These are phyloP conservation scores for Sporothrix pallida DNA, from an alignment of 2,329 filamentous ascomycete genomes.

Conservation along the genomic window DNA sequence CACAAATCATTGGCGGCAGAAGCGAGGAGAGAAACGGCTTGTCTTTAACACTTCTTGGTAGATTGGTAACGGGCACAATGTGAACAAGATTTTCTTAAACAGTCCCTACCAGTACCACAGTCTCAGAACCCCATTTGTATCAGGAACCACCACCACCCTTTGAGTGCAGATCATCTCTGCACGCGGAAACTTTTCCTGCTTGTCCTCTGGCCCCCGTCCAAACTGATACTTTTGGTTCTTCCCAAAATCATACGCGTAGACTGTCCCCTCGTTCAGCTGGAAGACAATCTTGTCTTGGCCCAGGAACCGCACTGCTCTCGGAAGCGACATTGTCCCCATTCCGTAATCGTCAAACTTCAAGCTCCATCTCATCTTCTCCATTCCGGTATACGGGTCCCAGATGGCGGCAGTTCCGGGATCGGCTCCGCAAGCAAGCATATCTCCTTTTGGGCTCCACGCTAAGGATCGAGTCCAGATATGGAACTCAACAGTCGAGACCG, in stretches of 20 bases:
- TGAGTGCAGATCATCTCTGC: neutral
- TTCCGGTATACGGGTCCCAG: neutral
- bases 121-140: neutral
- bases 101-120: neutral
- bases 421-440: neutral
- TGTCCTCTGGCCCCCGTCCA: neutral
- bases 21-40: neutral
- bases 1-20: neutral
- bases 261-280: neutral
- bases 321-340: neutral
- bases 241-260: neutral
- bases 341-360: neutral
- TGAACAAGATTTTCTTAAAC: too few relatives aligned
- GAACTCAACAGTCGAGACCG: neutral
- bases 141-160: neutral
- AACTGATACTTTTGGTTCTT: neutral
- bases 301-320: neutral
- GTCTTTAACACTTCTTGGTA: neutral
- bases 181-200: neutral
- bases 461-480: constrained; percentile 5
- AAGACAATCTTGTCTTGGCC: neutral
- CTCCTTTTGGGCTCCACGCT: neutral
- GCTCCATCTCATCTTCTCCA: neutral
- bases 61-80: too few relatives aligned
- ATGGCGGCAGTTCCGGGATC: neutral